Evolutionary conservation across 768 basidiomycete species (phyloP).

Genomic region (Mycena belliarum): DNA sequence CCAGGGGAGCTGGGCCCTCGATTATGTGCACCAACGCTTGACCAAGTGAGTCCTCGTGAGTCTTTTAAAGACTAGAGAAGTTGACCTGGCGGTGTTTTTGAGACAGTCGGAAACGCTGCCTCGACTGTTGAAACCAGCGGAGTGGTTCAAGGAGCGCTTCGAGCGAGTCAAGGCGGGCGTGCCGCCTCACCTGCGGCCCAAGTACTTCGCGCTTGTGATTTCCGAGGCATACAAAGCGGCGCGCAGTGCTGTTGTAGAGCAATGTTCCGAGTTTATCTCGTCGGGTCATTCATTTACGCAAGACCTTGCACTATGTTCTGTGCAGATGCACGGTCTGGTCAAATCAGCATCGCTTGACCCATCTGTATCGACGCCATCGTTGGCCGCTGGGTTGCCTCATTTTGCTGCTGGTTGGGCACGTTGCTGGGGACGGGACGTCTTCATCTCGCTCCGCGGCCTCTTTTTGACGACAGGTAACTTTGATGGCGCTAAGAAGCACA

Average conservation of each 20-base stretch:
- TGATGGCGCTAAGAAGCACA: conserved; percentile 83
- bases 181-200: conserved; percentile 89
- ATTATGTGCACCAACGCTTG: conserved; percentile 78
- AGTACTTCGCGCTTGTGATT: conserved; percentile 92
- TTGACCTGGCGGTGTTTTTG: conserved; percentile 18
- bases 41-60: conserved; percentile 52
- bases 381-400: conserved; percentile 95
- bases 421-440: conserved; percentile 95
- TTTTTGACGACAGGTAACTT: conserved; percentile 93
- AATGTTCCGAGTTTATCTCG: conserved; percentile 83
- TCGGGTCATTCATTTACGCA: conserved; percentile 89
- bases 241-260: conserved; percentile 79
- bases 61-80: neutral
- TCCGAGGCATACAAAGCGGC: conserved; percentile 93
- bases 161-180: conserved; percentile 72
- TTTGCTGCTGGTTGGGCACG: conserved; percentile 93
- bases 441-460: conserved; percentile 90
- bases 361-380: conserved; percentile 64
- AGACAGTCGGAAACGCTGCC: conserved; percentile 69
- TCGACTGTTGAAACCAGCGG: conserved; percentile 64
- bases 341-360: conserved; percentile 89
- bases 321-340: conserved; percentile 91
- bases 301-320: conserved; percentile 78
- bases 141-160: conserved; percentile 89
- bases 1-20: conserved; percentile 88